phyloP scores from a whole-genome alignment of 306 rosid species.

The Lathyrus tuberosus region DNA sequence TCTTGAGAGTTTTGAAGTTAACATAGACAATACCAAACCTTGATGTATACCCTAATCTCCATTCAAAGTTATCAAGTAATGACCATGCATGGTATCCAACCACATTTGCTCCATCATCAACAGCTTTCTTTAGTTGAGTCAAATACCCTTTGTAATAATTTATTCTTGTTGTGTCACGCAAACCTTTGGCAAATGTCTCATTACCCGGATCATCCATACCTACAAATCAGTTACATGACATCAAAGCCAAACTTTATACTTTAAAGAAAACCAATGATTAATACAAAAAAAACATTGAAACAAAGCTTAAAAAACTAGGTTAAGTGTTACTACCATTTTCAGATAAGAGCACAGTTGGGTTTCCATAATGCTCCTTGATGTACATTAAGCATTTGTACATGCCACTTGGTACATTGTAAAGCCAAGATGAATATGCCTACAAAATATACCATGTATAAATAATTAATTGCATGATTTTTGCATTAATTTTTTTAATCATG shows the following conservation, averaged over 20 bases:
- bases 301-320: not conserved
- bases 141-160: constrained; percentile 68
- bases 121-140: constrained; percentile 72
- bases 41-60: constrained; percentile 91
- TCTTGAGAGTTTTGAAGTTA: constrained; percentile 74
- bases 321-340: constrained; percentile 80
- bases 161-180: constrained; percentile 77
- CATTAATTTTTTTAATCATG: not conserved
- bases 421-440: constrained; percentile 87
- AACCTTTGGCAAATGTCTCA: constrained; percentile 54
- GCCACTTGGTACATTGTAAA: constrained; percentile 98
- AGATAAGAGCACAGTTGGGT: constrained; percentile 75
- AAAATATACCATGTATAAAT: constrained; percentile 3
- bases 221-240: constrained; percentile 30
- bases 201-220: constrained; percentile 91
- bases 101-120: constrained; percentile 75
- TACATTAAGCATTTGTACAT: constrained; percentile 74
- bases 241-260: too few species aligned
- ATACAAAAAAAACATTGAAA: not conserved
- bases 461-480: constrained; percentile 19
- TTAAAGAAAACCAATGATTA: too few species aligned
- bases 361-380: constrained; percentile 75
- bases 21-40: constrained; percentile 92
- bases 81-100: constrained; percentile 91
- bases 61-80: constrained; percentile 88